Percentiles rank a stretch among this genome's conserved stretches.
phyloP scores from a whole-genome alignment of 1,284 basidiomycete species.

The Thecaphora frezii region DNA sequence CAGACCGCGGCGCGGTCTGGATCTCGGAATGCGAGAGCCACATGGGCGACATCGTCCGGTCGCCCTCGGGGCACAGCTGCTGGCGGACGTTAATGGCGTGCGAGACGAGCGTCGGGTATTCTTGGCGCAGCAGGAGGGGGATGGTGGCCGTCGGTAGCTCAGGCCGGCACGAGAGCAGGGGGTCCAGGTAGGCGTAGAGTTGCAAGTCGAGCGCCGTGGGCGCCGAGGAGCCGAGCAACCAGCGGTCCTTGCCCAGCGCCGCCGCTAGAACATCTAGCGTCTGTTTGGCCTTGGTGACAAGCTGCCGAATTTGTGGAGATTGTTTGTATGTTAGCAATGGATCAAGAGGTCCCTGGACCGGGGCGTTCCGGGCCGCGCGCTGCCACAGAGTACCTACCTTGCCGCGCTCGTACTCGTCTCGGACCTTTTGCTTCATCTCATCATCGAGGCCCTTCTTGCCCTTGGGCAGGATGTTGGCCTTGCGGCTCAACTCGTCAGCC shows the following conservation, averaged over 20 bases:
- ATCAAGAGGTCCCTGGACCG: too few species aligned
- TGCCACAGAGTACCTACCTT: constrained; percentile 2
- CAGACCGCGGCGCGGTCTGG: too few species aligned
- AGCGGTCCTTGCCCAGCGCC: constrained; percentile 4
- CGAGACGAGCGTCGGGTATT: constrained; percentile 20
- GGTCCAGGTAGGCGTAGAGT: constrained; percentile 38
- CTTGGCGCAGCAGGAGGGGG: constrained; percentile 11
- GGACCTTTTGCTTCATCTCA: constrained; percentile 14
- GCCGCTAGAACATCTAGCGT: constrained; percentile 23
- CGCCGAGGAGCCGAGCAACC: constrained; percentile 1
- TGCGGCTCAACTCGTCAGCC: constrained; percentile 22
- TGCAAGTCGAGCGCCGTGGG: constrained; percentile 20
- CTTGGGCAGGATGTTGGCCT: constrained; percentile 27
- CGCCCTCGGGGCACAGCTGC: constrained; percentile 14
- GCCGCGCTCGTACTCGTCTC: constrained; percentile 28
- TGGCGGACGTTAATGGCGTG: constrained; percentile 14
- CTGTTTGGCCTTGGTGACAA: constrained; percentile 15
- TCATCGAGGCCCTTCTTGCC: constrained; percentile 22
- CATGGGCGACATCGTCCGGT: constrained; percentile 3
- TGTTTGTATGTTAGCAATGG: too few species aligned
- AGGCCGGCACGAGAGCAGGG: constrained; percentile 18
- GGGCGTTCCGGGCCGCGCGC: background rate
- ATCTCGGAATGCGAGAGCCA: constrained; percentile 12
- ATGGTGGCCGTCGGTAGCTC: constrained; percentile 23
- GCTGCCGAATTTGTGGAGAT: too few species aligned